Evolutionary conservation across 495 filamentous ascomycete genomes (phyloP).

Genomic region (Podospora pseudoanserina): DNA sequence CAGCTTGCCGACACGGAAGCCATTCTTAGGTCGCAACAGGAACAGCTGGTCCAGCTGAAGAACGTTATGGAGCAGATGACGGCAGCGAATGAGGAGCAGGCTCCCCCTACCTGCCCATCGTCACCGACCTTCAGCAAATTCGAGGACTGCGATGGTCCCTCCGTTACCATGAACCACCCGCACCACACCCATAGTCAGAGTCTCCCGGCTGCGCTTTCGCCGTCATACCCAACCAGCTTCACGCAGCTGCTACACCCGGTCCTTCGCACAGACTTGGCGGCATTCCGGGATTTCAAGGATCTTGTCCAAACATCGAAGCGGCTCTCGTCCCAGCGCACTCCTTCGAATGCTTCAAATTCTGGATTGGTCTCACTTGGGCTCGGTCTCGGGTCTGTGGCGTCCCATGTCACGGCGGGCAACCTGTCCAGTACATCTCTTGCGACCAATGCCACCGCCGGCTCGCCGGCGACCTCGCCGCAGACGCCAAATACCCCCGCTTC

Average conservation of each 20-base stretch:
- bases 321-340: constrained; percentile 36
- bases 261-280: constrained; percentile 71
- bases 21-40: constrained; percentile 84
- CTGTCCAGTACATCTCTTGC: constrained; percentile 44
- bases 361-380: constrained; percentile 47
- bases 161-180: constrained; percentile 43
- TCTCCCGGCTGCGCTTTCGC: constrained; percentile 57
- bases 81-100: constrained; percentile 65
- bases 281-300: constrained; percentile 81
- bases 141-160: constrained; percentile 39
- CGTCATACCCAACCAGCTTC: constrained; percentile 82
- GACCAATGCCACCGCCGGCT: constrained; percentile 34
- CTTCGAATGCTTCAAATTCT: constrained; percentile 14
- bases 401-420: constrained; percentile 28
- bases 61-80: constrained; percentile 84
- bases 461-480: constrained; percentile 44
- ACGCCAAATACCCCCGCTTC: constrained; percentile 52
- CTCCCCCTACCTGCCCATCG: constrained; percentile 65
- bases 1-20: constrained; percentile 59
- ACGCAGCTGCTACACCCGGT: constrained; percentile 76
- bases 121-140: constrained; percentile 49
- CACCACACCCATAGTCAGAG: constrained; percentile 18
- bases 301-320: constrained; percentile 66
- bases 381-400: constrained; percentile 40
- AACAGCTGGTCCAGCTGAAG: constrained; percentile 89